phyloP scores from a whole-genome alignment of 1,284 basidiomycete genomes.

The Crepidotus sp. region DNA sequence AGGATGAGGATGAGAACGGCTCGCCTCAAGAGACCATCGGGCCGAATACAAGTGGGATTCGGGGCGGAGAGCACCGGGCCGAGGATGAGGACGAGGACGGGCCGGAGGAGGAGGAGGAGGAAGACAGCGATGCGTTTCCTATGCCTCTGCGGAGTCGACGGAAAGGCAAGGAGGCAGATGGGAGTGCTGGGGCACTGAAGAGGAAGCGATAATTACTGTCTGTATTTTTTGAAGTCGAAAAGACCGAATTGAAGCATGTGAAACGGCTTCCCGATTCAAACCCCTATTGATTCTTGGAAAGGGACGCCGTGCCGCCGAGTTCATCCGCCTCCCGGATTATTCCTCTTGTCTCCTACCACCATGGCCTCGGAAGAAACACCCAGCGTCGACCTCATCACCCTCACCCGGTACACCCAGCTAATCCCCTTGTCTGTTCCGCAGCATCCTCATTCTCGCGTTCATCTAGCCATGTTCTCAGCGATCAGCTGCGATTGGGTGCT shows the following conservation, averaged over 20 bases:
- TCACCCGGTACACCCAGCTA: conserved; percentile 70
- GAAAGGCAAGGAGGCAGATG: conserved; percentile 44
- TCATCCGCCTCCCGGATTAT: not conserved
- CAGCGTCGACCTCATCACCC: conserved; percentile 82
- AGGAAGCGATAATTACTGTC: conserved; percentile 43
- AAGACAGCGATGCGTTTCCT: conserved; percentile 58
- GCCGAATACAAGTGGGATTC: conserved; percentile 52
- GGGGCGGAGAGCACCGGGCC: conserved; percentile 28
- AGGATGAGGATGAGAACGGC: conserved; percentile 33
- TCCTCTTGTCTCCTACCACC: conserved; percentile 3
- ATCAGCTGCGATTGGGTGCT: conserved; percentile 73
- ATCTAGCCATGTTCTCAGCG: conserved; percentile 73
- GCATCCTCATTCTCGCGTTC: not conserved
- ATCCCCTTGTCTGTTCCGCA: not conserved
- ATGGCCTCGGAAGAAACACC: conserved; percentile 64
- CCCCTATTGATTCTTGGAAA: not conserved
- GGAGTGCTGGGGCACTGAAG: conserved; percentile 40
- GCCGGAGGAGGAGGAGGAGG: conserved; percentile 34
- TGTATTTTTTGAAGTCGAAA: too few relatives aligned
- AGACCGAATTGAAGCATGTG: too few relatives aligned
- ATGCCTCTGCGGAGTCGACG: conserved; percentile 50
- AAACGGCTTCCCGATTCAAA: too few relatives aligned
- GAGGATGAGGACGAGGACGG: conserved; percentile 19
- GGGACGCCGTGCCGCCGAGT: not conserved
- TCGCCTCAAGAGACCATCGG: conserved; percentile 40